Base-by-base conservation (phyloP, 352 stramenopile genomes). In the Elongisporangium undulatum region DNA sequence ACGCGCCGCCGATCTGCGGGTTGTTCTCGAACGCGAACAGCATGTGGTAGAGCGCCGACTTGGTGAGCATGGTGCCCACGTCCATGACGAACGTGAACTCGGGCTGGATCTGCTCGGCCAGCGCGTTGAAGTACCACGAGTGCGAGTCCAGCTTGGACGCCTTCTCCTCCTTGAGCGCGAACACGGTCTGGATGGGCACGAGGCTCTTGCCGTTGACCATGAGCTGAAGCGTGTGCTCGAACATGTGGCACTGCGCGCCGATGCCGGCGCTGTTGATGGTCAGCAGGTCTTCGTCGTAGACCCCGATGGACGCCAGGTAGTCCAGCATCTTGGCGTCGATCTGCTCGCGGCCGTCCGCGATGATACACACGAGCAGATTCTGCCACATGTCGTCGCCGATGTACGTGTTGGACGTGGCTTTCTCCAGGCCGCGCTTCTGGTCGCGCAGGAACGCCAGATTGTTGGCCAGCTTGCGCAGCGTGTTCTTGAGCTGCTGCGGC, bases 251-350 rank as follows among this genome's bases (percentile, higher is more conserved):
- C 53, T 94, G 80, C 6, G 84, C 81, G 6, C 80, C 80, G 55
- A 94, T 90, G 10, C 86, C 86, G 0, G 86, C 85, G 58, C 82
- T 92, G 59, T 89, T 91, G 66, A 95, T 95, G 3, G 85, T 94
- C 50, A 94, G 59, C 39, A 94, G 45, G 59, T 94, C 84, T 68
- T 95, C 84, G 55, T 95, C 86, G 61, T 93, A 95, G 7, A 94
- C 57, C 2, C 86, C 86, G 49, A 95, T 77, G 3, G 62, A 61
- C 19, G 79, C 70, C 19, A 95, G 59, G 61, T 92, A 95, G 29
- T 94, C 80, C 3, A 95, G 70, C 78, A 79, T 95, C 65, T 93
- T 93, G 16, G 75, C 59, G 67, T 88, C 74, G 22, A 92, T 56
- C 38, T 94, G 68, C 45, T 92, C 80, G 5, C 86, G 82, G 0